Conservation (phyloP, 768 basidiomycete genomes). For the Tephrocybe rancida region DNA sequence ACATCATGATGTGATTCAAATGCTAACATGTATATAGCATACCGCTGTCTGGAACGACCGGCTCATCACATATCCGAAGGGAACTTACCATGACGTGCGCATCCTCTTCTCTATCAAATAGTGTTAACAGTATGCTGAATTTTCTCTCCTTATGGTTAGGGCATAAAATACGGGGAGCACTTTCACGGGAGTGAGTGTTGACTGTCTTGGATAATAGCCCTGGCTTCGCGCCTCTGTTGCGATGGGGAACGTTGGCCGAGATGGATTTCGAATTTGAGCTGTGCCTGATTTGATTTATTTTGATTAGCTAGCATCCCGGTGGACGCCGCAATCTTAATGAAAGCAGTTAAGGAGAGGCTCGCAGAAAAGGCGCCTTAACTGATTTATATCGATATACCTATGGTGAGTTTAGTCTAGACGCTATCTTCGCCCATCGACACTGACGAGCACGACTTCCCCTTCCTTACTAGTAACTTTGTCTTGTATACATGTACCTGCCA, state of each 20-base stretch:
- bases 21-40: constrained; percentile 34
- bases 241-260: background rate
- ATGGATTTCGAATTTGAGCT: background rate
- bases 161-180: constrained; percentile 16
- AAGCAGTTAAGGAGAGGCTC: constrained; percentile 61
- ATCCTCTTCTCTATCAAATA: constrained; percentile 2
- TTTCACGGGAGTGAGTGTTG: constrained; percentile 25
- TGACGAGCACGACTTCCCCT: background rate
- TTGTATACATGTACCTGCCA: constrained; percentile 11
- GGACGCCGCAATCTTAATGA: constrained; percentile 55
- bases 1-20: background rate
- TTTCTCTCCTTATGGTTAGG: constrained; percentile 11
- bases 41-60: constrained; percentile 72
- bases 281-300: background rate
- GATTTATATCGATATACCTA: background rate
- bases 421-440: background rate
- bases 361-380: background rate
- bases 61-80: constrained; percentile 38
- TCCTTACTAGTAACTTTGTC: constrained; percentile 2
- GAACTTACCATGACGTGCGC: constrained; percentile 31
- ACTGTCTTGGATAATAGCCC: background rate
- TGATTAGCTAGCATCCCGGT: constrained; percentile 53
- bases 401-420: constrained; percentile 4
- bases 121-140: constrained; percentile 1
- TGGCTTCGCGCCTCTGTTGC: background rate